These are phyloP conservation scores for Bretschneidera sinensis DNA, from an alignment of 345 rosid genomes.

Conservation along the genomic window DNA sequence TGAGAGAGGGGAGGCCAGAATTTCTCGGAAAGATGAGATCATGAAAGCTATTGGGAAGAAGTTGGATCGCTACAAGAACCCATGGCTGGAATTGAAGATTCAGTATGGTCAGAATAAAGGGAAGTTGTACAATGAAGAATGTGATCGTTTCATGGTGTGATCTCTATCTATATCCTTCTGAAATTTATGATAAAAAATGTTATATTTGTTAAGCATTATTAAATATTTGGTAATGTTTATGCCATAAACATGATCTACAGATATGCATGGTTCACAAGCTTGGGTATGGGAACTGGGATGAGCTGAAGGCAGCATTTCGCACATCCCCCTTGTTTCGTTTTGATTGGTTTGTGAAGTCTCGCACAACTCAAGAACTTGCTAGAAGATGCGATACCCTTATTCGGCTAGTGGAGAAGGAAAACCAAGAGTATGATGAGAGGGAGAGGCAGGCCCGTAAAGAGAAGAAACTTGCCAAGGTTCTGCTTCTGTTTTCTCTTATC, in stretches of 20 bases:
- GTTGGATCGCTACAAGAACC: slow-evolving; percentile 94
- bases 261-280: slow-evolving; percentile 98
- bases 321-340: slow-evolving; percentile 79
- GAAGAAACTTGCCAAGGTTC: slow-evolving; percentile 95
- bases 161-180: background rate
- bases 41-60: slow-evolving; percentile 99
- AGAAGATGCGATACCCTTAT: slow-evolving; percentile 96
- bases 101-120: slow-evolving; percentile 99
- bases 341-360: slow-evolving; percentile 98
- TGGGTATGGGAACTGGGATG: slow-evolving; percentile 99
- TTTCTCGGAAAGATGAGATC: slow-evolving; percentile 93
- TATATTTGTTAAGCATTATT: background rate
- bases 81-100: slow-evolving; percentile 96
- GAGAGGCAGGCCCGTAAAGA: slow-evolving; percentile 98
- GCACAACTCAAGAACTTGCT: slow-evolving; percentile 89
- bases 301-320: slow-evolving; percentile 83
- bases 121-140: slow-evolving; percentile 94
- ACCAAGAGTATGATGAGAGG: slow-evolving; percentile 94
- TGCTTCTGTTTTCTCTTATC: background rate
- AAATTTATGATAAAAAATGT: background rate
- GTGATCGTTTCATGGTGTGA: slow-evolving; percentile 87
- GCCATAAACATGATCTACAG: slow-evolving; percentile 28
- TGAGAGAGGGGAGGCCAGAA: slow-evolving; percentile 95
- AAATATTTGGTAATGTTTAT: slow-evolving; percentile 4
- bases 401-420: slow-evolving; percentile 96